phyloP scores from a whole-genome alignment of 2,329 filamentous ascomycete species.

The Fusarium sterilihyphosum region DNA sequence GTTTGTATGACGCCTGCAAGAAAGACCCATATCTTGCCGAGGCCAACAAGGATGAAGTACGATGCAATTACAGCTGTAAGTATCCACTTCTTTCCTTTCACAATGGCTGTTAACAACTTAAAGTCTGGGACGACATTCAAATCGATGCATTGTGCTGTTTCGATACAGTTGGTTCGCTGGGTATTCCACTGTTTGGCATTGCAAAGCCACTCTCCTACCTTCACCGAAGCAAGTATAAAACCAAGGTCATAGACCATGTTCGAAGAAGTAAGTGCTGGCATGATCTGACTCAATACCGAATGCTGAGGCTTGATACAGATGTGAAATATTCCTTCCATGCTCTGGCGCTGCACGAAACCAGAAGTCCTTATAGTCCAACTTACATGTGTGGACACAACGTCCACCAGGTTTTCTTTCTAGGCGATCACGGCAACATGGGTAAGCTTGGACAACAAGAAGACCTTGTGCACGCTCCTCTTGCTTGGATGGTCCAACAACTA shows the following conservation, averaged over 20 bases:
- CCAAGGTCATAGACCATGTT: neutral
- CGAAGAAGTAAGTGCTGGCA: neutral
- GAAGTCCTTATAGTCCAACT: neutral
- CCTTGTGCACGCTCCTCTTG: neutral
- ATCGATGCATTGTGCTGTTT: neutral
- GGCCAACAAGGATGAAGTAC: neutral
- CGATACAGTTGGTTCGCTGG: neutral
- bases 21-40: neutral
- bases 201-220: neutral
- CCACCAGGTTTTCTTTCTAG: neutral
- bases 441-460: neutral
- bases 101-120: rapidly evolving
- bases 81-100: rapidly evolving
- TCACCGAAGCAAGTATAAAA: neutral
- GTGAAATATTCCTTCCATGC: neutral
- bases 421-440: neutral
- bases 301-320: neutral
- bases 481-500: neutral
- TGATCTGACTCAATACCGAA: rapidly evolving
- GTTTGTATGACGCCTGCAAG: neutral
- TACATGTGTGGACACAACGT: neutral
- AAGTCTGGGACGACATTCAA: neutral
- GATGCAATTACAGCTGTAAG: neutral
- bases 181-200: neutral
- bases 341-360: neutral